These are phyloP conservation scores for Protomyces gravidus DNA, from an alignment of 1,139 yeast genomes.

Conservation along the genomic window DNA sequence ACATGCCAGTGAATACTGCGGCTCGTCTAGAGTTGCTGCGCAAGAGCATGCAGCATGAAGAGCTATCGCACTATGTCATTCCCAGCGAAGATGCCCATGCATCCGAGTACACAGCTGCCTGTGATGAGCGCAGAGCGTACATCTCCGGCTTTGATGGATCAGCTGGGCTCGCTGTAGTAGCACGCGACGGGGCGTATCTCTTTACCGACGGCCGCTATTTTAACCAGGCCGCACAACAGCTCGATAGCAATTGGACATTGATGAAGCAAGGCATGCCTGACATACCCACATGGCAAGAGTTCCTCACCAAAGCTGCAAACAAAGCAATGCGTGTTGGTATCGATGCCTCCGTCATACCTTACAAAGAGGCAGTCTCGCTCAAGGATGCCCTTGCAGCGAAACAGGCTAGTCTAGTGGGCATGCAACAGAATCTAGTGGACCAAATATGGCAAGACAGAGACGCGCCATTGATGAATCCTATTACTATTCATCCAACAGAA, in stretches of 20 bases:
- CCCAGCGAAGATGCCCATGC: slow-evolving; percentile 25
- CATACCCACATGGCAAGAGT: slow-evolving; percentile 81
- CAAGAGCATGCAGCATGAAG: slow-evolving; percentile 57
- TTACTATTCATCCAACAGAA: slow-evolving; percentile 39
- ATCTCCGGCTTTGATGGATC: slow-evolving; percentile 76
- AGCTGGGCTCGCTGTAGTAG: slow-evolving; percentile 87
- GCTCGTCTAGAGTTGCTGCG: slow-evolving; percentile 55
- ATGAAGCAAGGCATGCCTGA: slow-evolving; percentile 67
- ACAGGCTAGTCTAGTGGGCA: slow-evolving; percentile 57
- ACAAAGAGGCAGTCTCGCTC: slow-evolving; percentile 37
- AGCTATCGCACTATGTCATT: slow-evolving; percentile 60
- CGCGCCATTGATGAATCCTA: slow-evolving; percentile 39
- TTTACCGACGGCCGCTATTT: slow-evolving; percentile 96
- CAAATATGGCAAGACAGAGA: slow-evolving; percentile 60
- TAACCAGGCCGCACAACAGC: slow-evolving; percentile 79
- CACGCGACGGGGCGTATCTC: slow-evolving; percentile 68
- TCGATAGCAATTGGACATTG: slow-evolving; percentile 77
- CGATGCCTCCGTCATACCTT: slow-evolving; percentile 66
- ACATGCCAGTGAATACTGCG: slow-evolving; percentile 34
- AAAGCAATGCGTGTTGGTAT: slow-evolving; percentile 46
- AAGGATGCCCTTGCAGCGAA: slow-evolving; percentile 37
- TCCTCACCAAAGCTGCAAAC: slow-evolving; percentile 48
- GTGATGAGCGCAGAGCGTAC: slow-evolving; percentile 32
- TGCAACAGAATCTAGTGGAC: slow-evolving; percentile 68
- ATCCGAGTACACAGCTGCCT: slow-evolving; percentile 30